phyloP scores from a whole-genome alignment of 2,329 filamentous ascomycete genomes.

The Penicillium decumbens region DNA sequence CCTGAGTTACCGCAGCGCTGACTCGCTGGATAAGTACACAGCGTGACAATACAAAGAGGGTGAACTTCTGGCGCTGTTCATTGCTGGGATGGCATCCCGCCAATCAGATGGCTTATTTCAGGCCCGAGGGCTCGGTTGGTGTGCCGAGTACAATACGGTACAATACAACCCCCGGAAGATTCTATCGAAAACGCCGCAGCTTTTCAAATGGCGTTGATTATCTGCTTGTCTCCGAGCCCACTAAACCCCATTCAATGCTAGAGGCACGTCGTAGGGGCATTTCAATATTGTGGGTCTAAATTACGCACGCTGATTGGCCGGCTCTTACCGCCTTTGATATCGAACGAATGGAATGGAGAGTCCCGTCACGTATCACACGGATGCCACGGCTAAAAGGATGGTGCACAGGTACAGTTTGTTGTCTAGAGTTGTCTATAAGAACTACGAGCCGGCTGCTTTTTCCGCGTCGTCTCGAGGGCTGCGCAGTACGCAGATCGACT shows the following conservation, averaged over 20 bases:
- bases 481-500: too few species aligned
- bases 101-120: constrained; percentile 5
- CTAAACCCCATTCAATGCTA: neutral
- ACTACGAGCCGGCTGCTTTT: constrained; percentile 4
- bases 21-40: neutral
- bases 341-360: neutral
- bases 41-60: constrained; percentile 4
- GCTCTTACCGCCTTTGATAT: neutral
- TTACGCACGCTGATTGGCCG: neutral
- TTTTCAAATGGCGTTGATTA: neutral
- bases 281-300: neutral
- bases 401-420: neutral
- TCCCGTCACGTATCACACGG: too few species aligned
- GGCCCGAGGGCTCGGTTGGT: neutral
- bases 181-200: neutral
- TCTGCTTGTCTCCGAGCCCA: too few species aligned
- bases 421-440: neutral
- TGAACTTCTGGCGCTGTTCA: neutral
- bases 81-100: constrained; percentile 21
- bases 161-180: neutral
- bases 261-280: neutral
- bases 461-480: neutral
- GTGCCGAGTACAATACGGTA: constrained; percentile 9
- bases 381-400: neutral
- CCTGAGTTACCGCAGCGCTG: neutral